Evolutionary conservation across 176 grass and related monocot species (phyloP).

Genomic region (Avena sativa): DNA sequence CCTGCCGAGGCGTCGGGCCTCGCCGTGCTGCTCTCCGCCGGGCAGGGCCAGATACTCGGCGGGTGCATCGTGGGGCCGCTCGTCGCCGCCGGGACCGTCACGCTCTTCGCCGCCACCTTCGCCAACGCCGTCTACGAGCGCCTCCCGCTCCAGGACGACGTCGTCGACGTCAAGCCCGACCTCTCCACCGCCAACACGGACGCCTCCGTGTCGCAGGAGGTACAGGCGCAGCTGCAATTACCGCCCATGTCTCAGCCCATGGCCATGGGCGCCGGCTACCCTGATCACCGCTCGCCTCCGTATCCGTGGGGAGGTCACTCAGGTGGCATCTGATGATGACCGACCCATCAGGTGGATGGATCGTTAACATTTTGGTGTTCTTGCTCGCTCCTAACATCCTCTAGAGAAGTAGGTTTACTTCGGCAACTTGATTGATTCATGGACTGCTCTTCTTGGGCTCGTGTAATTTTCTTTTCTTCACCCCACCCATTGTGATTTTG

Average conservation of each 20-base stretch:
- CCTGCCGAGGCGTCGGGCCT: slow-evolving; percentile 52
- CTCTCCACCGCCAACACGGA: slow-evolving; percentile 30
- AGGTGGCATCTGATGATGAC: slow-evolving; percentile 26
- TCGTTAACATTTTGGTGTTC: slow-evolving; percentile 30
- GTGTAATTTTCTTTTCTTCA: slow-evolving; percentile 39
- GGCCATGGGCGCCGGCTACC: slow-evolving; percentile 37
- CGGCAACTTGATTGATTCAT: slow-evolving; percentile 37
- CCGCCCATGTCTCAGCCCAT: neutral
- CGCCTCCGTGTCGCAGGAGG: slow-evolving; percentile 24
- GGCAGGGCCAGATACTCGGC: slow-evolving; percentile 59
- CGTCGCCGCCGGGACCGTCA: slow-evolving; percentile 48
- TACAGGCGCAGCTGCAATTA: slow-evolving; percentile 23
- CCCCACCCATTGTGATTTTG: slow-evolving; percentile 32
- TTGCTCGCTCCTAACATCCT: slow-evolving; percentile 54
- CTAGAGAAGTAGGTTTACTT: slow-evolving; percentile 47
- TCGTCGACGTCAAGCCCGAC: slow-evolving; percentile 53
- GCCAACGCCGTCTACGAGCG: slow-evolving; percentile 71
- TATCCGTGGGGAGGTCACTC: slow-evolving; percentile 55
- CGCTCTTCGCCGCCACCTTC: slow-evolving; percentile 60
- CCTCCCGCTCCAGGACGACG: slow-evolving; percentile 54
- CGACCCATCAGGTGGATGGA: neutral
- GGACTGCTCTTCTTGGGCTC: slow-evolving; percentile 37
- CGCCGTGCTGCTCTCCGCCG: slow-evolving; percentile 50
- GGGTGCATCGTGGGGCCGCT: slow-evolving; percentile 56
- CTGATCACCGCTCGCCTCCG: slow-evolving; percentile 48